Conservation (phyloP, 345 rosid species). For the Euphorbia tirucalli region DNA sequence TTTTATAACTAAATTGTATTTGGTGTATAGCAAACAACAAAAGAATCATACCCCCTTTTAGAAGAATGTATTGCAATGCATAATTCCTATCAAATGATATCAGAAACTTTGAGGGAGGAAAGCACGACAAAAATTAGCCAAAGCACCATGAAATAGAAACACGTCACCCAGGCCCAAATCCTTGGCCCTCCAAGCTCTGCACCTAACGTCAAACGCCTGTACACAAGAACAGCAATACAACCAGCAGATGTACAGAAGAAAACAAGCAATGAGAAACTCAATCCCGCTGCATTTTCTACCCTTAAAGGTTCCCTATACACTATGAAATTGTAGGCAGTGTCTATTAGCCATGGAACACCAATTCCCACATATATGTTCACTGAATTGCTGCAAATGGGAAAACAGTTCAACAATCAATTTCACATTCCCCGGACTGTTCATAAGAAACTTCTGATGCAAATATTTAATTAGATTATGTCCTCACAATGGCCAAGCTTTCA, state of each 20-base stretch:
- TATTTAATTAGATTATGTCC: neutral
- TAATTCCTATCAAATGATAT: conserved; percentile 41
- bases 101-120: conserved; percentile 68
- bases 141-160: conserved; percentile 60
- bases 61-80: neutral
- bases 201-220: conserved; percentile 65
- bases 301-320: conserved; percentile 61
- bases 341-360: conserved; percentile 91
- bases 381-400: conserved; percentile 59
- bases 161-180: conserved; percentile 85
- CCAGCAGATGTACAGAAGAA: conserved; percentile 77
- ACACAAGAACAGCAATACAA: conserved; percentile 72
- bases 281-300: conserved; percentile 61
- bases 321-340: conserved; percentile 75
- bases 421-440: neutral
- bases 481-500: neutral
- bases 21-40: no score
- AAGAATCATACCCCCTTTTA: no score
- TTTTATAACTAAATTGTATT: no score
- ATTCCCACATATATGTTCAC: conserved; percentile 93
- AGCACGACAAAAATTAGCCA: conserved; percentile 75
- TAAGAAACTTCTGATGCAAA: conserved; percentile 4
- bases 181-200: conserved; percentile 91
- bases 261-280: conserved; percentile 76
- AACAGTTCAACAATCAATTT: neutral